Evolutionary conservation across 2,329 filamentous ascomycete genomes (phyloP).

Genomic region (Pseudopyrenochaeta lycopersici): DNA sequence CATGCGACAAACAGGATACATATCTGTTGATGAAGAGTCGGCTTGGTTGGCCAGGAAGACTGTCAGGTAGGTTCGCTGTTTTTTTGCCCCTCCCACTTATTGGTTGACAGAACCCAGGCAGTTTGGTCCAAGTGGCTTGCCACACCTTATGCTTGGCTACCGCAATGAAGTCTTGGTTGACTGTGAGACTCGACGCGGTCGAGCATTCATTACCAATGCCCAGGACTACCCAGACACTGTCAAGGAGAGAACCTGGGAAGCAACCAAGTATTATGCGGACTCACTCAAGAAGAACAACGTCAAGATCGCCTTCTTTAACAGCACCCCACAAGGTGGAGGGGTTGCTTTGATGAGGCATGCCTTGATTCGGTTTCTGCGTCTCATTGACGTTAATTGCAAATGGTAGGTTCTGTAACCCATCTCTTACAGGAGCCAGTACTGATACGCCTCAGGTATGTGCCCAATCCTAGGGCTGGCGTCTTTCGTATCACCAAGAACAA

Average conservation of each 20-base stretch:
- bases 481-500: constrained; percentile 86
- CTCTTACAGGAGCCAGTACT: not conserved
- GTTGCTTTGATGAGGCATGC: constrained; percentile 85
- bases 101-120: not conserved
- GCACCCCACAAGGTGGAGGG: constrained; percentile 82
- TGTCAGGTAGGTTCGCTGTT: constrained; percentile 65
- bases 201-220: constrained; percentile 66
- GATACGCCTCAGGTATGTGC: constrained; percentile 2
- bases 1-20: constrained; percentile 56
- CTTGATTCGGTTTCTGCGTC: constrained; percentile 73
- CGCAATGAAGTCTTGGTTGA: constrained; percentile 60
- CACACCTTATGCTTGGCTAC: constrained; percentile 3
- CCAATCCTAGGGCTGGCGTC: not conserved
- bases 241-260: constrained; percentile 68
- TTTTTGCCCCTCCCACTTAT: not conserved
- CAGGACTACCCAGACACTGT: constrained; percentile 71
- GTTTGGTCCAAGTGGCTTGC: not conserved
- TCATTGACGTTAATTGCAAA: constrained; percentile 72
- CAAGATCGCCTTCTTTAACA: constrained; percentile 81
- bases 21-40: constrained; percentile 79
- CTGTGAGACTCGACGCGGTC: constrained; percentile 60
- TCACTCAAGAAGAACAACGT: constrained; percentile 70
- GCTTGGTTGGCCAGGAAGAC: constrained; percentile 84
- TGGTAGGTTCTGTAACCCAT: constrained; percentile 66
- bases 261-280: constrained; percentile 69